Percentiles rank a stretch among this genome's conserved stretches.
phyloP scores from a whole-genome alignment of 1,139 yeast species.

The Kluyveromyces sp. region DNA sequence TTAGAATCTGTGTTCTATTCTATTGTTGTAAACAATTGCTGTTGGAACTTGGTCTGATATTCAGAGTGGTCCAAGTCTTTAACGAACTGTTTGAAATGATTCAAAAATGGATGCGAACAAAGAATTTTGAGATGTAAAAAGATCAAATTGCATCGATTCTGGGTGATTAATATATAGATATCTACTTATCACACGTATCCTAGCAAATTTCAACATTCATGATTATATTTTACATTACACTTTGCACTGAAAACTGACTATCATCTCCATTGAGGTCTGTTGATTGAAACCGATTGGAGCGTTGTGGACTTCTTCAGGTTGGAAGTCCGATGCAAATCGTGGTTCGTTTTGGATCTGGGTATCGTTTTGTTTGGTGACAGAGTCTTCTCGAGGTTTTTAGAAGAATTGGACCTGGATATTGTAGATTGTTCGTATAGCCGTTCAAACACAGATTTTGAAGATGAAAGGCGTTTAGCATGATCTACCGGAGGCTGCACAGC shows the following conservation, averaged over 20 bases:
- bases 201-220: slow-evolving; percentile 5
- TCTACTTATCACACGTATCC: slow-evolving; percentile 3
- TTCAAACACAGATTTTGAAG: slow-evolving; percentile 18
- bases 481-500: neutral
- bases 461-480: slow-evolving; percentile 1
- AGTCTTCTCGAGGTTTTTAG: slow-evolving; percentile 3
- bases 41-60: too few species aligned
- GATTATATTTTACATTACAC: neutral
- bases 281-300: slow-evolving; percentile 1
- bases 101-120: too few species aligned
- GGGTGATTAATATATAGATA: neutral
- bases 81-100: too few species aligned
- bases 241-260: neutral
- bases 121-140: too few species aligned
- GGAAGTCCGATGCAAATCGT: slow-evolving; percentile 2
- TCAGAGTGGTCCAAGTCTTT: too few species aligned
- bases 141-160: neutral
- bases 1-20: too few species aligned
- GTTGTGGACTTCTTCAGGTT: slow-evolving; percentile 3
- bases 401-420: slow-evolving; percentile 15
- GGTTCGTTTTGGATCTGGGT: slow-evolving; percentile 11
- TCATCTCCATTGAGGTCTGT: slow-evolving; percentile 7
- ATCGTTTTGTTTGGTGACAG: neutral
- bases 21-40: too few species aligned
- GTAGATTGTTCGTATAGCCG: slow-evolving; percentile 18